phyloP scores from a whole-genome alignment of 2,329 filamentous ascomycete species.

The Pseudopithomyces maydicus region DNA sequence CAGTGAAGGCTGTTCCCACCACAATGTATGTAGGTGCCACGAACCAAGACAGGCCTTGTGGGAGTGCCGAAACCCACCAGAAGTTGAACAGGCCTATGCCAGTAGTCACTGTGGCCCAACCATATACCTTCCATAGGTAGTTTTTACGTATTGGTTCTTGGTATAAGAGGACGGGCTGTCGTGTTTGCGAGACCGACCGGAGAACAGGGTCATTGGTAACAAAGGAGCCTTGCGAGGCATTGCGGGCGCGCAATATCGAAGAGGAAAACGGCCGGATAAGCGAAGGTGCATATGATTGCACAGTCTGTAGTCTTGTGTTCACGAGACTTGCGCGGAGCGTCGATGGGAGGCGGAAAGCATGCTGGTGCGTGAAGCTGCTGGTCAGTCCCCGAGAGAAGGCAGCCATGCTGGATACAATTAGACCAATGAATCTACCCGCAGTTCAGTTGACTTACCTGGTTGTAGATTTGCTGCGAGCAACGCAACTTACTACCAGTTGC shows the following conservation, averaged over 20 bases:
- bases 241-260: conserved; percentile 18
- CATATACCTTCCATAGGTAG: conserved; percentile 37
- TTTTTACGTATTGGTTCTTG: conserved; percentile 31
- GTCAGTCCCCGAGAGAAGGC: conserved; percentile 36
- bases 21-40: conserved; percentile 40
- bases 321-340: conserved; percentile 40
- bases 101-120: conserved; percentile 28
- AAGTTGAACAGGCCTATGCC: conserved; percentile 35
- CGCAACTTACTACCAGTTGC: not conserved
- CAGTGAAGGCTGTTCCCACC: conserved; percentile 33
- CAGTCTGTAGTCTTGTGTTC: conserved; percentile 27
- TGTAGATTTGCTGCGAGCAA: not conserved
- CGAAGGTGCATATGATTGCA: conserved; percentile 15
- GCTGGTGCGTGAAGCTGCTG: conserved; percentile 30
- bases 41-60: conserved; percentile 38
- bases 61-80: conserved; percentile 31
- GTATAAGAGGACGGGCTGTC: conserved; percentile 41
- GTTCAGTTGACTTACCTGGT: not conserved
- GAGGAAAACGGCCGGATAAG: conserved; percentile 29
- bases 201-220: conserved; percentile 39
- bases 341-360: conserved; percentile 37
- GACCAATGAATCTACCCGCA: not conserved
- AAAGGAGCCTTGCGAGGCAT: conserved; percentile 15
- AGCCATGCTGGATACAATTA: conserved; percentile 29
- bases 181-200: conserved; percentile 34